These are phyloP conservation scores for Micromonas commoda DNA, from an alignment of 139 green algal species.

Conservation along the genomic window DNA sequence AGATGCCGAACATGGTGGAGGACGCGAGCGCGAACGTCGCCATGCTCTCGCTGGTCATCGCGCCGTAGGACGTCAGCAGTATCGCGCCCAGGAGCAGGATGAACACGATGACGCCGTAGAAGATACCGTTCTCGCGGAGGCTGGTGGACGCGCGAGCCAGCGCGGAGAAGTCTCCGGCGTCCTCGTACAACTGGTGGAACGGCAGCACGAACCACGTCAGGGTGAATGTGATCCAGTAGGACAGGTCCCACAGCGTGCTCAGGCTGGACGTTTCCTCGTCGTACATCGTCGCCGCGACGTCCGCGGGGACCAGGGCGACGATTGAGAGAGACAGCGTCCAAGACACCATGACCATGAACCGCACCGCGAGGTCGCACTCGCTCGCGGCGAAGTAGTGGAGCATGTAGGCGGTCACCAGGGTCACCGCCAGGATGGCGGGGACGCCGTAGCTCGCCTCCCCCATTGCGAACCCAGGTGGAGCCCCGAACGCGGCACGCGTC, in stretches of 20 bases:
- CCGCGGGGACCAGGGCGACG: not conserved
- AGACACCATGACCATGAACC: not conserved
- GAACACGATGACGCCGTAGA: conserved; percentile 54
- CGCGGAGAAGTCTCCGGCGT: conserved; percentile 70
- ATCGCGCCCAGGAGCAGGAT: conserved; percentile 45
- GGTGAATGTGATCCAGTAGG: conserved; percentile 50
- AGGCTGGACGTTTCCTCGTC: not conserved
- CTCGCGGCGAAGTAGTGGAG: not conserved
- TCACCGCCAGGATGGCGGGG: no score
- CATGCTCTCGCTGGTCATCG: conserved; percentile 44
- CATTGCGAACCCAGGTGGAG: no score
- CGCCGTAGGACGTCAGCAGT: conserved; percentile 46
- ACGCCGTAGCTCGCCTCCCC: no score
- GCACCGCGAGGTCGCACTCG: not conserved
- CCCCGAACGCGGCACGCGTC: no score
- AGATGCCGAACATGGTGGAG: conserved; percentile 76
- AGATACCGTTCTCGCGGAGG: conserved; percentile 57
- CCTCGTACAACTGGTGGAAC: conserved; percentile 64
- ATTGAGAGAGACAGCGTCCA: conserved; percentile 12
- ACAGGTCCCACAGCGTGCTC: not conserved
- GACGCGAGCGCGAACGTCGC: conserved; percentile 57
- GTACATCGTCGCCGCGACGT: not conserved
- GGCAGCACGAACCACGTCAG: conserved; percentile 77
- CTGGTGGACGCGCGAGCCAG: conserved; percentile 39
- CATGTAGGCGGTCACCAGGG: no score